Conservation (phyloP, 805 yeast species). For the Saccharomycopsis microspora region DNA sequence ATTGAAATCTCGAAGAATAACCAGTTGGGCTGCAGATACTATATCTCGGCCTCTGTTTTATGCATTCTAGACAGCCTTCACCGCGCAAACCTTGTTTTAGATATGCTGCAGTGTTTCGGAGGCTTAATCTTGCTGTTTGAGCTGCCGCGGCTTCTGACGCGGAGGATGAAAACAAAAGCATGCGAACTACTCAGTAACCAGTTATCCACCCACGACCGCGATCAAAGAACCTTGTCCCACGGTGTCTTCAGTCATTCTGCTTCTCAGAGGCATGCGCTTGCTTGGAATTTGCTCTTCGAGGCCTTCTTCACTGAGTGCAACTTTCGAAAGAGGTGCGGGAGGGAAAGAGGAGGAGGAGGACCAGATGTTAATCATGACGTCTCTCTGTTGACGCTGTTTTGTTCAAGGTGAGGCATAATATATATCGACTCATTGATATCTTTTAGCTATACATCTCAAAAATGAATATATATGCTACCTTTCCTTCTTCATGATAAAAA, state of each 20-base stretch:
- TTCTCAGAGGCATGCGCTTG: conserved; percentile 27
- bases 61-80: conserved; percentile 29
- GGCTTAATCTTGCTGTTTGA: conserved; percentile 37
- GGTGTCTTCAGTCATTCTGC: conserved; percentile 9
- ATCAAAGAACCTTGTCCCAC: conserved; percentile 14
- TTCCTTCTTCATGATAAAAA: no score
- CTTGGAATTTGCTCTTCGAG: no score
- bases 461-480: no score
- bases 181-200: conserved; percentile 24
- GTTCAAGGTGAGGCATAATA: no score
- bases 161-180: conserved; percentile 44
- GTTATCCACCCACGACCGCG: neutral
- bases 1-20: conserved; percentile 27
- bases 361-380: neutral
- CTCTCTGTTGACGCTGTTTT: no score
- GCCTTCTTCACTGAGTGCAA: no score
- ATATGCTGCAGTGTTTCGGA: conserved; percentile 17
- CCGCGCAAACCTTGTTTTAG: conserved; percentile 20
- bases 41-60: conserved; percentile 39
- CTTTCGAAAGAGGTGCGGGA: conserved; percentile 13
- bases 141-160: conserved; percentile 39
- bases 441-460: neutral
- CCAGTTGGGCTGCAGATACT: conserved; percentile 38
- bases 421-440: no score
- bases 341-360: conserved; percentile 9